Conservation (phyloP, 2,329 filamentous ascomycete genomes). For the Aspergillus pseudoglaucus region DNA sequence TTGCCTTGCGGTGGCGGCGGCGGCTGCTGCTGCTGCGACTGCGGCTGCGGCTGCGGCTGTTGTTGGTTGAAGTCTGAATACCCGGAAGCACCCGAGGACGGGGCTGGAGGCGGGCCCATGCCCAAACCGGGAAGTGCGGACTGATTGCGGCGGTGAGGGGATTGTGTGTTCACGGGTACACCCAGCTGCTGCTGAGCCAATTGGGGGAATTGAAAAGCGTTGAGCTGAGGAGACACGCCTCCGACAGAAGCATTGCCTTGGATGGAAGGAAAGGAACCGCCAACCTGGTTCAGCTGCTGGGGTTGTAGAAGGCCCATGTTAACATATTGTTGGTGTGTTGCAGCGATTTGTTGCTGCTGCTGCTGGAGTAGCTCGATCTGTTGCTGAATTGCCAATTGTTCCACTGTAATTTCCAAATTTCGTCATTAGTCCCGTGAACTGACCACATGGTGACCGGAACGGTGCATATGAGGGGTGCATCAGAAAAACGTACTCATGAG, state of each 20-base stretch:
- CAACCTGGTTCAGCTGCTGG: constrained; percentile 69
- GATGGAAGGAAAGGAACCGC: constrained; percentile 63
- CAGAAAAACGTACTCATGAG: constrained; percentile 76
- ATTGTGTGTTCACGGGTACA: constrained; percentile 69
- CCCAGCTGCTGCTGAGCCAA: constrained; percentile 64
- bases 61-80: constrained; percentile 75
- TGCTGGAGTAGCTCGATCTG: constrained; percentile 96
- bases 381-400: constrained; percentile 95
- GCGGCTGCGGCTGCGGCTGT: constrained; percentile 10
- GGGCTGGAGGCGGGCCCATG: constrained; percentile 86
- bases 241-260: constrained; percentile 64
- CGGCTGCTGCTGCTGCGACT: constrained; percentile 3
- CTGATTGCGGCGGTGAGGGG: constrained; percentile 94
- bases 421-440: neutral
- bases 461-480: constrained; percentile 30
- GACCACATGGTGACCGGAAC: constrained; percentile 28
- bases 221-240: constrained; percentile 66
- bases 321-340: constrained; percentile 93
- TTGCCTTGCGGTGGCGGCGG: constrained; percentile 41
- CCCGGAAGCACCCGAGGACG: constrained; percentile 78
- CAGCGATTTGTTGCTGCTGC: constrained; percentile 95
- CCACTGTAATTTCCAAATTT: constrained; percentile 54
- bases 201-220: constrained; percentile 85
- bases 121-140: constrained; percentile 90
- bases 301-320: constrained; percentile 93